Percentiles rank a stretch among this genome's conserved stretches.
These are phyloP conservation scores for Phyllosticta citriasiana DNA, from an alignment of 2,329 filamentous ascomycete species.

Conservation along the genomic window DNA sequence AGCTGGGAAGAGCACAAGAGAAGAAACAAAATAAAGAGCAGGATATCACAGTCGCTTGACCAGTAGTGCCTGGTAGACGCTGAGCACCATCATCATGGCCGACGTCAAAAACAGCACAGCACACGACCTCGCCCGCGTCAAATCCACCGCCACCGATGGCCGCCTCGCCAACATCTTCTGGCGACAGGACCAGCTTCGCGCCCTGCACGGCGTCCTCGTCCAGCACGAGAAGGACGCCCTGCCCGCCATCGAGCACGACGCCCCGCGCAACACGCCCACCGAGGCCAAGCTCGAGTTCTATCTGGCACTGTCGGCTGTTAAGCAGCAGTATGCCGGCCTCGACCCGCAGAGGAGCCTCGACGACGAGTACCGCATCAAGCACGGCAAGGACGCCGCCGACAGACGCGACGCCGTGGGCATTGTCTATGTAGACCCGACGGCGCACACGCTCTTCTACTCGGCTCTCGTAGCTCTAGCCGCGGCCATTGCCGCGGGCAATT, in stretches of 20 bases:
- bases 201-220: constrained; percentile 31
- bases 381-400: constrained; percentile 28
- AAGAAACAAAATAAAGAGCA: background rate
- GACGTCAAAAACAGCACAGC: constrained; percentile 18
- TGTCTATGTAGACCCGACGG: constrained; percentile 39
- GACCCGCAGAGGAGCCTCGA: constrained; percentile 29
- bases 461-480: constrained; percentile 35
- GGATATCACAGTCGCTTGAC: no score
- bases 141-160: constrained; percentile 35
- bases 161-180: constrained; percentile 37
- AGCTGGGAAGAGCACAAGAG: background rate
- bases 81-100: constrained; percentile 7
- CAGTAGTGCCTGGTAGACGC: no score
- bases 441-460: constrained; percentile 41
- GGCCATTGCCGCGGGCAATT: constrained; percentile 43
- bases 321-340: constrained; percentile 31
- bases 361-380: constrained; percentile 34
- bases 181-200: constrained; percentile 36
- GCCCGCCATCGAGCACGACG: constrained; percentile 33
- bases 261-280: constrained; percentile 18
- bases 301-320: constrained; percentile 30
- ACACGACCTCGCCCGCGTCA: constrained; percentile 22
- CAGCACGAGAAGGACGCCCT: constrained; percentile 26
- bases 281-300: constrained; percentile 36
- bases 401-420: constrained; percentile 30